Base-by-base conservation (phyloP, 345 rosid species). In the Corchorus capsularis region DNA sequence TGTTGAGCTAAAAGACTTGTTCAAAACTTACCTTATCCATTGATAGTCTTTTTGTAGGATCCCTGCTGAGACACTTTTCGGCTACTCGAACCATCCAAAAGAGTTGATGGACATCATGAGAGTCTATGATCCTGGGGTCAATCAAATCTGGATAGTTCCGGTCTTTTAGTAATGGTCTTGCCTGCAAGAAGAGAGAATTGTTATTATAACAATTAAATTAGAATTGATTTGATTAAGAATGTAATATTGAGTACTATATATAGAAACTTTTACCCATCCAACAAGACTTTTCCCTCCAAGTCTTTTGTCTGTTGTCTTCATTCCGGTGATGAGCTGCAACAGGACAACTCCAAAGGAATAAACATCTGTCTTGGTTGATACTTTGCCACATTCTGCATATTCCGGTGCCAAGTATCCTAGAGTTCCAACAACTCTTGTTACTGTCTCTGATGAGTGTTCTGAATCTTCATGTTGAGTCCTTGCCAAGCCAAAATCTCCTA, bases 401-500 rank as follows among this genome's bases (percentile, higher is more conserved):
- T 91, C 91, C 3, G 93, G 93, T 64, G 90, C 93, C 83, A 89
- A 78, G 62, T 70, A 70, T 50, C 60, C 69, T n/a, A 61, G 22
- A 41, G 57, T 87, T 63, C 92, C 92, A 0, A 89, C 91, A 4
- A 87, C 85, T 64, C 80, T 68, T 19, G 89, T 88, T 55, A 87
- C 87, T 6, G 90, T 89, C 69, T 88, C 94, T 68, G 84, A 75
- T 27, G 90, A 82, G 41, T 79, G 81, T 41, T 91, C 92, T 1
- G 81, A 80, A 56, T 77, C 87, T 43, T 80, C 88, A 13, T 65
- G 65, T 49, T 80, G 86, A 39, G 85, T 82, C 68, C 81, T 91
- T 50, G 91, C 95, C 22, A 89, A 90, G 16, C 95, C 92, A 67
- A 89, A 89, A 80, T 89, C 93, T 80, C 95, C 95, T 12, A 91